These are phyloP conservation scores for Gonapodya prolifera DNA, from an alignment of 192 early-diverging fungal genomes.

Conservation along the genomic window DNA sequence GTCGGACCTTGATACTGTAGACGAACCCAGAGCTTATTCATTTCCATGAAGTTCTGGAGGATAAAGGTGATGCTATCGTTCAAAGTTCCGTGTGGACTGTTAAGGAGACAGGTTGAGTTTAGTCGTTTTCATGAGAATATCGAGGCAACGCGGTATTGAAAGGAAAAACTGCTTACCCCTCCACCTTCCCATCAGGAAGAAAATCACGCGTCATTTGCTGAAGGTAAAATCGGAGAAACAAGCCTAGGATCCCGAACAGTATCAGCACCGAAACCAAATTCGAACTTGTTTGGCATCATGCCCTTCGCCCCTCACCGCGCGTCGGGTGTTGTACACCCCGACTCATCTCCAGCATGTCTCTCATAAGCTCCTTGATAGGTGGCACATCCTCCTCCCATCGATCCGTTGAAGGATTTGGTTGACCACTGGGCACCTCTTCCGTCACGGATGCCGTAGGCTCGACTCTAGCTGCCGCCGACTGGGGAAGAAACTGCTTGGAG, in stretches of 20 bases:
- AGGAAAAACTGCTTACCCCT: conserved; percentile 64
- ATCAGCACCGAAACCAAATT: no score
- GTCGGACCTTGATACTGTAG: conserved; percentile 93
- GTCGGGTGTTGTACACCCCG: conserved; percentile 98
- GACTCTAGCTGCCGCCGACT: background rate
- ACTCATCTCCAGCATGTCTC: conserved; percentile 98
- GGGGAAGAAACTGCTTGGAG: conserved; percentile 26
- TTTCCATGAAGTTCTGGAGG: conserved; percentile 96
- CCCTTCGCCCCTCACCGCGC: no score
- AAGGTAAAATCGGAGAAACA: conserved; percentile 94
- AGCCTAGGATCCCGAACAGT: no score
- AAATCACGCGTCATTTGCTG: conserved; percentile 90
- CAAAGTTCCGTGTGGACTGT: conserved; percentile 68
- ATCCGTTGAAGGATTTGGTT: conserved; percentile 28
- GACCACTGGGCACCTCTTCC: conserved; percentile 5
- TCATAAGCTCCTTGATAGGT: conserved; percentile 91
- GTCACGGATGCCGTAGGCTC: background rate
- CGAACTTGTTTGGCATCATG: no score
- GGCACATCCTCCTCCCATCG: conserved; percentile 47
- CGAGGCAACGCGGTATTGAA: conserved; percentile 72
- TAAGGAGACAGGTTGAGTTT: no score
- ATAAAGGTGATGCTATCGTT: conserved; percentile 92
- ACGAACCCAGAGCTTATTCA: conserved; percentile 99
- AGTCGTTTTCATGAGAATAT: conserved; percentile 68
- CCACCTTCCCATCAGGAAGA: conserved; percentile 58